phyloP scores from a whole-genome alignment of 768 basidiomycete genomes.

The Macrolepiota albuminosa region DNA sequence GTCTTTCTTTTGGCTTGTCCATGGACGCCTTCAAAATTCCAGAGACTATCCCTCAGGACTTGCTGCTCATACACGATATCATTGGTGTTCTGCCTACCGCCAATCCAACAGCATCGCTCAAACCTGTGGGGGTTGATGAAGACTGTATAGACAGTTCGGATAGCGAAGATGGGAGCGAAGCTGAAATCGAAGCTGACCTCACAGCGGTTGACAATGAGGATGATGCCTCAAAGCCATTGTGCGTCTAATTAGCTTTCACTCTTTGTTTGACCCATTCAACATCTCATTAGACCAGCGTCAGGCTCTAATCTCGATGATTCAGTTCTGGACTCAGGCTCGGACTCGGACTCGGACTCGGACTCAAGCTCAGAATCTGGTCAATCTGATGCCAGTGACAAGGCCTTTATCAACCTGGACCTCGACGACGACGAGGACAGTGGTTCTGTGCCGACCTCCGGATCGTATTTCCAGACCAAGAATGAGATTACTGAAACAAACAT shows the following conservation, averaged over 20 bases:
- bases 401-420: constrained; percentile 26
- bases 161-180: constrained; percentile 55
- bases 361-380: constrained; percentile 31
- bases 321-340: constrained; percentile 19
- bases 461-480: constrained; percentile 63
- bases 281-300: constrained; percentile 11
- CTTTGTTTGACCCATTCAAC: constrained; percentile 5
- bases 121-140: constrained; percentile 17
- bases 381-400: constrained; percentile 13
- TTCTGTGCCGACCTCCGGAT: constrained; percentile 29
- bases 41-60: constrained; percentile 61
- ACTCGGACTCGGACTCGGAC: constrained; percentile 33
- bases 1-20: constrained; percentile 1
- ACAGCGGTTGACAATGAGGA: constrained; percentile 33
- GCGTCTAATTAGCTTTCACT: constrained; percentile 10
- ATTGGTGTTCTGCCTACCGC: constrained; percentile 32
- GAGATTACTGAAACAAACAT: constrained; percentile 60
- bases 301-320: constrained; percentile 4
- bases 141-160: constrained; percentile 56
- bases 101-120: neutral
- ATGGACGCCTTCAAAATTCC: constrained; percentile 58
- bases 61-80: constrained; percentile 67
- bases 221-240: constrained; percentile 24
- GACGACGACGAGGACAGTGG: constrained; percentile 57
- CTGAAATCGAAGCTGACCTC: constrained; percentile 68